Evolutionary conservation across 257 asterid genomes (phyloP).

Genomic region (Solanum paucissectum): DNA sequence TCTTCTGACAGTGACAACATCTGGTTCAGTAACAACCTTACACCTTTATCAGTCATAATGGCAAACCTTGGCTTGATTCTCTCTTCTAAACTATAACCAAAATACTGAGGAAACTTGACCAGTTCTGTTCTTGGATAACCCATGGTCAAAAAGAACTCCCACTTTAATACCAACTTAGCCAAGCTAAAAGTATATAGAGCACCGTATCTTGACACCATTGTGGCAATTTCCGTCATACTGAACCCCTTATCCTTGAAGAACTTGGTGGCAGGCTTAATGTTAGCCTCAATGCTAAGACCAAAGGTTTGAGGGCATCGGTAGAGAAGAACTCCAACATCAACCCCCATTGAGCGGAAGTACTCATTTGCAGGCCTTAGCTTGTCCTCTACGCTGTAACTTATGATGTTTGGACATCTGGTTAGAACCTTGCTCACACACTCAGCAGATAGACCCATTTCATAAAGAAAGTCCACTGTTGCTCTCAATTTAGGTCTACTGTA

Average conservation of each 20-base stretch:
- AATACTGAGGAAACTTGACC: constrained; percentile 82
- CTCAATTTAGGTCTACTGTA: constrained; percentile 66
- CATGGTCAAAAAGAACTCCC: constrained; percentile 72
- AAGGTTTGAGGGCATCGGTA: constrained; percentile 81
- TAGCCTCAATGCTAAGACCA: constrained; percentile 79
- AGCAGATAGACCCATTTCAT: constrained; percentile 79
- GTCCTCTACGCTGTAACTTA: constrained; percentile 81
- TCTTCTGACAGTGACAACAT: constrained; percentile 53
- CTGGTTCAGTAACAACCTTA: constrained; percentile 60
- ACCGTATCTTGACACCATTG: constrained; percentile 74
- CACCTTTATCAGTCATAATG: constrained; percentile 46
- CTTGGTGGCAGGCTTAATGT: constrained; percentile 70
- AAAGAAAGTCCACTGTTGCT: constrained; percentile 68
- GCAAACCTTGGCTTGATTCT: constrained; percentile 79
- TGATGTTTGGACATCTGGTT: constrained; percentile 75
- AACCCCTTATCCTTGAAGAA: constrained; percentile 68
- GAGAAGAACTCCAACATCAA: constrained; percentile 57
- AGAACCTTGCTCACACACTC: constrained; percentile 73
- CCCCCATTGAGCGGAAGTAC: constrained; percentile 58
- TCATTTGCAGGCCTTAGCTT: constrained; percentile 78
- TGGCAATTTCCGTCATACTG: constrained; percentile 40
- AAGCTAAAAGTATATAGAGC: constrained; percentile 76
- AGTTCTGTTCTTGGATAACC: constrained; percentile 60
- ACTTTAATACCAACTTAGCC: constrained; percentile 58
- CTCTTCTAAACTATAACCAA: constrained; percentile 76